These are phyloP conservation scores for Cruciata laevipes DNA, from an alignment of 257 asterid genomes.

Conservation along the genomic window DNA sequence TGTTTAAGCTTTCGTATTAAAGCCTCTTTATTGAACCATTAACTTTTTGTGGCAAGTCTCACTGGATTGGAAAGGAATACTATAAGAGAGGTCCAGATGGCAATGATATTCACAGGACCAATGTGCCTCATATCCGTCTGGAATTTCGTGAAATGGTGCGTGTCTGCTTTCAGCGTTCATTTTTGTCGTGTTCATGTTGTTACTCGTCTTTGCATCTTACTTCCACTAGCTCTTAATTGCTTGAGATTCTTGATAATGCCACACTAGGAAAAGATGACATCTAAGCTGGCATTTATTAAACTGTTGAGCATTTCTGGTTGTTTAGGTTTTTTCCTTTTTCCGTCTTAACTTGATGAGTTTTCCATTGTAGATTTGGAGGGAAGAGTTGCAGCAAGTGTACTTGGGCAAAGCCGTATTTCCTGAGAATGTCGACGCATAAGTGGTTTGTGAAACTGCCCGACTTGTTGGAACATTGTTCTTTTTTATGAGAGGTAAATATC, in stretches of 20 bases:
- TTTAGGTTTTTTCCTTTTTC: background rate
- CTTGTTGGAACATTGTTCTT: background rate
- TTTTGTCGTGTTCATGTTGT: too few species aligned
- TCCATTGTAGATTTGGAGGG: slow-evolving; percentile 76
- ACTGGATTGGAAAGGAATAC: slow-evolving; percentile 89
- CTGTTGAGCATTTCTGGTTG: background rate
- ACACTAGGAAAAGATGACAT: background rate
- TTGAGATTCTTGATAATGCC: background rate
- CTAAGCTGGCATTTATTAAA: background rate
- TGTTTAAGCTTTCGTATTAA: background rate
- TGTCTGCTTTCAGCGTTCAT: background rate
- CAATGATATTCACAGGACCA: slow-evolving; percentile 87
- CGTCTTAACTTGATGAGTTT: background rate
- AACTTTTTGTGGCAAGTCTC: slow-evolving; percentile 44
- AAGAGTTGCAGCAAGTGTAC: slow-evolving; percentile 87
- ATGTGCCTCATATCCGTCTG: slow-evolving; percentile 90
- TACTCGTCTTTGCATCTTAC: background rate
- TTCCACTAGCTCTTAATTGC: background rate
- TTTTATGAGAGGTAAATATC: slow-evolving; percentile 5
- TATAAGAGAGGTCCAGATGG: slow-evolving; percentile 88
- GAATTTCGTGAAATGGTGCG: slow-evolving; percentile 89
- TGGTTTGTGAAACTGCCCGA: slow-evolving; percentile 23
- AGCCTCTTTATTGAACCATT: background rate
- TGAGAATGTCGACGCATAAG: slow-evolving; percentile 46
- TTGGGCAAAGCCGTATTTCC: slow-evolving; percentile 66